These are phyloP conservation scores for Nannochloropsis salina DNA, from an alignment of 108 stramenopile species.

Conservation along the genomic window DNA sequence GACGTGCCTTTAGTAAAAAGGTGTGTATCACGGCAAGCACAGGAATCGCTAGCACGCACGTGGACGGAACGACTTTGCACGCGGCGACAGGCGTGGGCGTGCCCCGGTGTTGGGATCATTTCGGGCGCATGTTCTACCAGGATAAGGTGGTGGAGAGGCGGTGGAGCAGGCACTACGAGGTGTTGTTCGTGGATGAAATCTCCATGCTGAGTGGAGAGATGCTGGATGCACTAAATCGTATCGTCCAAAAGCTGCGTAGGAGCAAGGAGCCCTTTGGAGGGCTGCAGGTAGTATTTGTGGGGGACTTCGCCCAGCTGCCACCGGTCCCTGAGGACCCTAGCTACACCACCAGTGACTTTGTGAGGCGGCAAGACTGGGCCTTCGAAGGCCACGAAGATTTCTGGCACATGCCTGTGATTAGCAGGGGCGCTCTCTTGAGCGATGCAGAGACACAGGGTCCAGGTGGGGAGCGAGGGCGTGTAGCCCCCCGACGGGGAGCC, in stretches of 20 bases:
- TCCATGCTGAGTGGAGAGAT: conserved; percentile 22
- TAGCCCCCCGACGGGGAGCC: background rate
- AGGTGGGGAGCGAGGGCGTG: background rate
- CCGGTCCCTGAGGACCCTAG: background rate
- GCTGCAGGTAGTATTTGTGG: conserved; percentile 16
- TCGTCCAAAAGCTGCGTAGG: background rate
- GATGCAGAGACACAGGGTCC: background rate
- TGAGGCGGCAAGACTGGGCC: background rate
- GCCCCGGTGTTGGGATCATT: background rate
- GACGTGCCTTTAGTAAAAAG: background rate
- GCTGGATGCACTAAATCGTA: background rate
- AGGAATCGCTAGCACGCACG: background rate
- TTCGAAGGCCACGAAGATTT: background rate
- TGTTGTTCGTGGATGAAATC: conserved; percentile 15
- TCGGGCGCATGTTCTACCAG: background rate
- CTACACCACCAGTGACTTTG: conserved; percentile 18
- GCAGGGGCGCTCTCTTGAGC: background rate
- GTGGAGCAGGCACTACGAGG: background rate
- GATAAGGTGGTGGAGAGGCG: background rate
- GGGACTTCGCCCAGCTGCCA: conserved; percentile 25
- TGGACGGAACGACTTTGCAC: background rate
- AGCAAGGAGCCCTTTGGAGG: background rate
- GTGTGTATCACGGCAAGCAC: conserved; percentile 5
- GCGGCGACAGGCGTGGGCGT: conserved; percentile 5
- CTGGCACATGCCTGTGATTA: background rate